Conservation (phyloP, 345 rosid genomes). For the Linum lewisii region DNA sequence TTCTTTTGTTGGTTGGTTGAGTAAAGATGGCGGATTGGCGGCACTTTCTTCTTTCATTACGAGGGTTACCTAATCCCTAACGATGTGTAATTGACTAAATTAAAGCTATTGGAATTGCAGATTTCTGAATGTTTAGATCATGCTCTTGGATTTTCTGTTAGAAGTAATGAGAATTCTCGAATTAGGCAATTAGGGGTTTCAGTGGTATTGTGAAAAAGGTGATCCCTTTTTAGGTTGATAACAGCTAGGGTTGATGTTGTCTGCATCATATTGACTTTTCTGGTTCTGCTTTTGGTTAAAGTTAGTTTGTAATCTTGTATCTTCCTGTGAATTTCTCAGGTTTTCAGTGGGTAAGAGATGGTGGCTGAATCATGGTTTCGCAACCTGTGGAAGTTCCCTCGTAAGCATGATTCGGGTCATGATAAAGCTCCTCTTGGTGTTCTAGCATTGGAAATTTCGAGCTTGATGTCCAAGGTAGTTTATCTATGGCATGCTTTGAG, state of each 20-base stretch:
- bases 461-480: conserved; percentile 76
- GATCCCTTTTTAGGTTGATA: neutral
- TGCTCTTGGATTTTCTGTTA: neutral
- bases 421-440: conserved; percentile 65
- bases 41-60: too few species aligned
- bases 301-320: neutral
- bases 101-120: neutral
- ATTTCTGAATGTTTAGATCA: neutral
- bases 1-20: neutral
- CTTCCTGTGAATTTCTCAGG: neutral
- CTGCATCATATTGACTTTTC: neutral
- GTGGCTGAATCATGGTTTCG: conserved; percentile 93
- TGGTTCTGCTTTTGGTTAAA: neutral
- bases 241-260: neutral
- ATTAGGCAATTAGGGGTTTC: neutral
- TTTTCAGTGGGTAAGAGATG: conserved; percentile 26
- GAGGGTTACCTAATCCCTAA: too few species aligned
- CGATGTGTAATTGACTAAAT: neutral
- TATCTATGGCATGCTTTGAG: conserved; percentile 86
- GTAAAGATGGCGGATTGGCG: too few species aligned
- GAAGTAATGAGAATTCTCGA: neutral
- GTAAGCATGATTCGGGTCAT: conserved; percentile 42
- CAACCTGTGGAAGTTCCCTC: conserved; percentile 53
- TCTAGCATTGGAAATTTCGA: conserved; percentile 78
- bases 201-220: neutral